Evolutionary conservation across 2,329 filamentous ascomycete genomes (phyloP).

Genomic region (Ramularia endophylla): DNA sequence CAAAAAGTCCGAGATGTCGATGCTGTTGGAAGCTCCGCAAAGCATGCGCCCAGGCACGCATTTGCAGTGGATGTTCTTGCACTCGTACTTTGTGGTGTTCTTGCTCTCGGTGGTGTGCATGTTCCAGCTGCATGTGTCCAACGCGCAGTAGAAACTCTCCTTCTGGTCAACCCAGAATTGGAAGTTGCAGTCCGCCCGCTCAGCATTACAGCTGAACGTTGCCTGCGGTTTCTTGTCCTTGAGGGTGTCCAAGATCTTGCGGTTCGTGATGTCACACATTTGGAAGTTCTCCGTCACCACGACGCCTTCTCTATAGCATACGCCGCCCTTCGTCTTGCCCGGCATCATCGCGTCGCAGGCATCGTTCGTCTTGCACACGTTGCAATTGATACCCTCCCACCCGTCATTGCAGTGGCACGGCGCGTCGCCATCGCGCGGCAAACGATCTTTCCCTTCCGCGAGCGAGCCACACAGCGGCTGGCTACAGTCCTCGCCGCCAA

Average conservation of each 20-base stretch:
- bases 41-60: slow-evolving; percentile 91
- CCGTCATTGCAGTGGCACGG: slow-evolving; percentile 81
- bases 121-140: slow-evolving; percentile 71
- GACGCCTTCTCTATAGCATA: slow-evolving; percentile 88
- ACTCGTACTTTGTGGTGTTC: slow-evolving; percentile 81
- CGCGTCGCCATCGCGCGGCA: slow-evolving; percentile 61
- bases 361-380: slow-evolving; percentile 74
- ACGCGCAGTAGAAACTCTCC: slow-evolving; percentile 94
- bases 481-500: slow-evolving; percentile 90
- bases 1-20: slow-evolving; percentile 88
- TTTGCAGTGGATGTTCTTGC: slow-evolving; percentile 75
- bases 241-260: slow-evolving; percentile 82
- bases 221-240: slow-evolving; percentile 83
- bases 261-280: slow-evolving; percentile 95
- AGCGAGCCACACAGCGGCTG: slow-evolving; percentile 87
- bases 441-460: slow-evolving; percentile 70
- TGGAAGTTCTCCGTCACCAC: slow-evolving; percentile 94
- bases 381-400: slow-evolving; percentile 97
- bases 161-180: slow-evolving; percentile 96
- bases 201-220: slow-evolving; percentile 82
- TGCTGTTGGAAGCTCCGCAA: slow-evolving; percentile 83
- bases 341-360: slow-evolving; percentile 88
- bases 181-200: slow-evolving; percentile 77
- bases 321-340: slow-evolving; percentile 59
- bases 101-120: slow-evolving; percentile 61